Evolutionary conservation across 768 basidiomycete genomes (phyloP).

Genomic region (Sarcodon sp.): DNA sequence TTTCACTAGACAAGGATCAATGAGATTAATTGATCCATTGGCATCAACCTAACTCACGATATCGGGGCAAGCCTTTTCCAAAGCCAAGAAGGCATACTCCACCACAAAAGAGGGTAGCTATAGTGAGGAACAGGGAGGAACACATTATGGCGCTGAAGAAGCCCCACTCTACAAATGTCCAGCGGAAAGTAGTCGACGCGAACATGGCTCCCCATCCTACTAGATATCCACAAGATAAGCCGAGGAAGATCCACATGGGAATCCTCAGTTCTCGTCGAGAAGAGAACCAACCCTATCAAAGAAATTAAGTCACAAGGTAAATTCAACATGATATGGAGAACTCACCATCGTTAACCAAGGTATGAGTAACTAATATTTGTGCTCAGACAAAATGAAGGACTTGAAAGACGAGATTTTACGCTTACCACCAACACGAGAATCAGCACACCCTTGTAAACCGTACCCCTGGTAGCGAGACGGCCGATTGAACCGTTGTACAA

Average conservation of each 20-base stretch:
- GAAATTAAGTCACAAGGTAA: background rate
- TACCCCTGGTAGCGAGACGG: conserved; percentile 28
- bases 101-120: conserved; percentile 45
- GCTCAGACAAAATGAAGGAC: background rate
- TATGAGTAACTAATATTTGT: conserved; percentile 34
- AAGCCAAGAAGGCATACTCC: conserved; percentile 63
- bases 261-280: conserved; percentile 52
- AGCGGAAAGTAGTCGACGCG: conserved; percentile 56
- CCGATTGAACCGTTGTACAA: conserved; percentile 56
- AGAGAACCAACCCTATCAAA: conserved; percentile 56
- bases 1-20: conserved; percentile 29
- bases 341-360: conserved; percentile 58
- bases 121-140: conserved; percentile 42
- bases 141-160: conserved; percentile 60
- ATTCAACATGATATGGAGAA: conserved; percentile 1
- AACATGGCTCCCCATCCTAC: conserved; percentile 67
- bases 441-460: conserved; percentile 40
- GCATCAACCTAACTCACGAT: conserved; percentile 31
- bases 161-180: conserved; percentile 61
- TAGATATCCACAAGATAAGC: conserved; percentile 46
- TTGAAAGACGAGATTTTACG: conserved; percentile 6
- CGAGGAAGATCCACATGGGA: conserved; percentile 52
- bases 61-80: conserved; percentile 56
- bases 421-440: conserved; percentile 49
- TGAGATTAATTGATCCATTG: background rate